phyloP scores from a whole-genome alignment of 1,139 yeast species.

The Saccharomyces hybrid region DNA sequence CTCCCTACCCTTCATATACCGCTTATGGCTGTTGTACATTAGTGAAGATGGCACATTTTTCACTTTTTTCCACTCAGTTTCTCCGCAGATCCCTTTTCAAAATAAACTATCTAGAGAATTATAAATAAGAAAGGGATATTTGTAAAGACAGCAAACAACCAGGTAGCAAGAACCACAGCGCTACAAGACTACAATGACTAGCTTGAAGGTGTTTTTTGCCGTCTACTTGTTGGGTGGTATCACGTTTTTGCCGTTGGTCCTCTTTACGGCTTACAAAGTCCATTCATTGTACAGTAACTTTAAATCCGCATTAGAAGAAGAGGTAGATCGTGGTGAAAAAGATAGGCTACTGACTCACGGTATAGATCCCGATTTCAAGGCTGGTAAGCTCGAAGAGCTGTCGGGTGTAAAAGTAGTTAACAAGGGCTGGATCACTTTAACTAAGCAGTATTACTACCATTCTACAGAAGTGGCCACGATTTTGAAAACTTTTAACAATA shows the following conservation, averaged over 20 bases:
- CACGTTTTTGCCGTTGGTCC: slow-evolving; percentile 58
- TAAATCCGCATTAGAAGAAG: slow-evolving; percentile 17
- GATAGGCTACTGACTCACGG: slow-evolving; percentile 12
- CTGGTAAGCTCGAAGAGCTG: slow-evolving; percentile 56
- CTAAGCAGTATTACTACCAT: slow-evolving; percentile 59
- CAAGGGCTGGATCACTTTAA: slow-evolving; percentile 77
- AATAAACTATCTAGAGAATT: too few relatives aligned
- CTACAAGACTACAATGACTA: slow-evolving; percentile 7
- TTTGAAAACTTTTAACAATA: slow-evolving; percentile 32
- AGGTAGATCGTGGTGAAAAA: slow-evolving; percentile 13
- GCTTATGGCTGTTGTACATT: too few relatives aligned
- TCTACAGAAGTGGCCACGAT: slow-evolving; percentile 50
- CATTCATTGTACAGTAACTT: slow-evolving; percentile 14
- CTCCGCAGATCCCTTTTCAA: neutral
- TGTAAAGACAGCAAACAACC: neutral
- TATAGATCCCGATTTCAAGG: slow-evolving; percentile 39
- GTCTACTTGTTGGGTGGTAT: slow-evolving; percentile 66
- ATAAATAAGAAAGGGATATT: neutral
- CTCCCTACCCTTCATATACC: too few relatives aligned
- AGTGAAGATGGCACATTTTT: neutral
- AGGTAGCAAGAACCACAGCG: neutral
- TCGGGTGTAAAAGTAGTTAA: slow-evolving; percentile 58
- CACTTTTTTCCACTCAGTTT: neutral
- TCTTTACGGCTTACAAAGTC: slow-evolving; percentile 27
- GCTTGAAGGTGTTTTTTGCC: slow-evolving; percentile 15